These are phyloP conservation scores for Pseudocercospora musae DNA, from an alignment of 2,329 filamentous ascomycete species.

Conservation along the genomic window DNA sequence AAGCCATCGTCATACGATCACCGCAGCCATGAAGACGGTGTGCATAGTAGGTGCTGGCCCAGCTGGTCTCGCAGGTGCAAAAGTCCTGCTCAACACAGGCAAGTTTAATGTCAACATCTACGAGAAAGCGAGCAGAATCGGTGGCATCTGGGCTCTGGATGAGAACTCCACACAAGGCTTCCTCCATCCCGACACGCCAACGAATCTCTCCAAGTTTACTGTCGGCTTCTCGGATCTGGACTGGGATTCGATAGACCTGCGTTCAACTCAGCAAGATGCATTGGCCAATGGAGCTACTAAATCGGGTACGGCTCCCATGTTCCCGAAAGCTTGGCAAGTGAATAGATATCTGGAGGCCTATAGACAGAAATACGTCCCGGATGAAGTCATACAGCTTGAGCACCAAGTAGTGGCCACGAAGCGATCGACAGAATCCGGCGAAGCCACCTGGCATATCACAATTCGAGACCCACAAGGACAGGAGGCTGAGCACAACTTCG, in stretches of 20 bases:
- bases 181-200: constrained; percentile 57
- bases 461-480: constrained; percentile 19
- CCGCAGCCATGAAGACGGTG: constrained; percentile 30
- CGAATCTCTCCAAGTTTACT: constrained; percentile 75
- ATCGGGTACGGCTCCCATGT: constrained; percentile 52
- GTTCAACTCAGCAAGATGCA: constrained; percentile 6
- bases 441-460: constrained; percentile 22
- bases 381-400: constrained; percentile 48
- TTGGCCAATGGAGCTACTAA: not conserved
- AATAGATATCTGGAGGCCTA: constrained; percentile 70
- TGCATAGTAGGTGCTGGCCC: constrained; percentile 46
- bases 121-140: constrained; percentile 63
- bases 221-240: constrained; percentile 63
- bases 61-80: constrained; percentile 49
- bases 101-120: constrained; percentile 68
- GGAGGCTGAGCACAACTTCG: constrained; percentile 48
- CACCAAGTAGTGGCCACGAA: constrained; percentile 22
- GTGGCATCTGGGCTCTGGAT: constrained; percentile 69
- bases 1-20: not conserved
- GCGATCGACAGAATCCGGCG: not conserved
- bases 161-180: constrained; percentile 49
- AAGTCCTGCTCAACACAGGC: constrained; percentile 62
- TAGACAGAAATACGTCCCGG: constrained; percentile 53
- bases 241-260: constrained; percentile 55
- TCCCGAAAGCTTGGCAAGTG: constrained; percentile 75